Evolutionary conservation across 176 grass and related monocot genomes (phyloP).

Genomic region (Puccinellia tenuiflora): DNA sequence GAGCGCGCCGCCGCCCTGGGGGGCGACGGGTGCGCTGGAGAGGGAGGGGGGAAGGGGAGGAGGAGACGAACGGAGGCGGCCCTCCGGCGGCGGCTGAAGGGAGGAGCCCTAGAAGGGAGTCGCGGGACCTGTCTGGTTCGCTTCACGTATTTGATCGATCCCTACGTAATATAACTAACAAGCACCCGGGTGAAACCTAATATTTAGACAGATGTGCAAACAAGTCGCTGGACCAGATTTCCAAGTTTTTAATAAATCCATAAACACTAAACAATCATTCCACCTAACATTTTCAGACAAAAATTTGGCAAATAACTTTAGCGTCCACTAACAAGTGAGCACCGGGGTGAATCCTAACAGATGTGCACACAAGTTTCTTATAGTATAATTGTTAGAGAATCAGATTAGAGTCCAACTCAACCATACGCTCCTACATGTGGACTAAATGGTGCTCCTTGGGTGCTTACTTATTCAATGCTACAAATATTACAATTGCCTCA

Average conservation of each 20-base stretch:
- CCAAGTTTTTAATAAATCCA: background rate
- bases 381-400: background rate
- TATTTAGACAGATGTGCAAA: too few relatives aligned
- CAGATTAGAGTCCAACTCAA: background rate
- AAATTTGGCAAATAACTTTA: background rate
- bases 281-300: background rate
- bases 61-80: too few relatives aligned
- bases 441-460: background rate
- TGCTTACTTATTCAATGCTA: slow-evolving; percentile 19
- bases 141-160: too few relatives aligned
- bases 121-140: too few relatives aligned
- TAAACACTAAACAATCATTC: background rate
- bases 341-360: background rate
- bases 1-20: too few relatives aligned
- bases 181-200: too few relatives aligned
- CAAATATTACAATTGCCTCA: slow-evolving; percentile 20
- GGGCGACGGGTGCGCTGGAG: too few relatives aligned
- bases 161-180: too few relatives aligned
- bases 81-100: too few relatives aligned
- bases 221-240: background rate
- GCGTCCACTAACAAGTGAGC: background rate
- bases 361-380: background rate
- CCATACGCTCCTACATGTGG: background rate
- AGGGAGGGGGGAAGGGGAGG: too few relatives aligned
- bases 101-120: too few relatives aligned